Conservation (phyloP, 352 stramenopile species). For the Globisporangium cederbergense region DNA sequence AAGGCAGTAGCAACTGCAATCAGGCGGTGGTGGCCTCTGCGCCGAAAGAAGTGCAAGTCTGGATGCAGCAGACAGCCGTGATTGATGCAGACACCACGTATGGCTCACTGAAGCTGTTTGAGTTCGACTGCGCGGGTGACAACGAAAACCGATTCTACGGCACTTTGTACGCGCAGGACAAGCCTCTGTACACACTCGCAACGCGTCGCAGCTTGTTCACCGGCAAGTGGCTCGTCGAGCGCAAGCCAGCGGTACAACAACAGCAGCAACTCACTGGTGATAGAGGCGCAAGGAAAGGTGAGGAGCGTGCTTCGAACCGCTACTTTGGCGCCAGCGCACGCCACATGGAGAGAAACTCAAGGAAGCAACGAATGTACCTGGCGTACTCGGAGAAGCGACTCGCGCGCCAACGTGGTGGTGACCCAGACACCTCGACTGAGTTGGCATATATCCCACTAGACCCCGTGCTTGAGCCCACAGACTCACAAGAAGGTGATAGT, state of each 20-base stretch:
- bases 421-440: constrained; percentile 16
- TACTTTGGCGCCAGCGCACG: constrained; percentile 59
- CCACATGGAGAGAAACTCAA: constrained; percentile 31
- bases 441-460: constrained; percentile 65
- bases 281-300: background rate
- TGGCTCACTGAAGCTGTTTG: constrained; percentile 41
- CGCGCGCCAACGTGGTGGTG: constrained; percentile 8
- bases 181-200: constrained; percentile 56
- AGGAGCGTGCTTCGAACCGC: constrained; percentile 15
- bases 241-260: constrained; percentile 14
- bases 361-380: constrained; percentile 51
- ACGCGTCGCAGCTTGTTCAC: constrained; percentile 44
- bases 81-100: background rate
- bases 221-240: constrained; percentile 36
- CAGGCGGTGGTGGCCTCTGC: constrained; percentile 1
- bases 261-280: background rate
- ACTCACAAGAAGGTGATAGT: background rate
- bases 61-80: constrained; percentile 7
- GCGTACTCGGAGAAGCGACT: constrained; percentile 68
- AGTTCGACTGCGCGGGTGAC: constrained; percentile 65
- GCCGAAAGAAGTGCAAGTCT: constrained; percentile 11
- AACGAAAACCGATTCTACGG: constrained; percentile 68
- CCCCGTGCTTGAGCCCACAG: constrained; percentile 29
- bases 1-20: background rate
- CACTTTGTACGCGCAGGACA: constrained; percentile 58